Evolutionary conservation across 768 basidiomycete genomes (phyloP).

Genomic region (Russula dissimulans): DNA sequence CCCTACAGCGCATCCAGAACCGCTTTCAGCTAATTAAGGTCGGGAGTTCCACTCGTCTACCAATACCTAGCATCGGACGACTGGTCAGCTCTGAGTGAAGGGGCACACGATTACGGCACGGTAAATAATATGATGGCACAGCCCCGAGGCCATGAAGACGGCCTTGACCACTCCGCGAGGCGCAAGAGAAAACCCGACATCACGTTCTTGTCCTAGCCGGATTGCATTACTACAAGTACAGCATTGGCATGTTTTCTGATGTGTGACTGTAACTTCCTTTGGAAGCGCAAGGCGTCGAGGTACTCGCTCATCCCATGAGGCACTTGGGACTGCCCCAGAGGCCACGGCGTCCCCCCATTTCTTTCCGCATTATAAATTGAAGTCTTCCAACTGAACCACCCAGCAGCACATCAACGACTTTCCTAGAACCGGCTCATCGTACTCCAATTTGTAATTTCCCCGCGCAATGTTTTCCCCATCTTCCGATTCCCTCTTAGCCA

Average conservation of each 20-base stretch:
- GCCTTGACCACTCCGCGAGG: conserved; percentile 2
- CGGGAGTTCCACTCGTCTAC: not conserved
- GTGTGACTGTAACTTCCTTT: not conserved
- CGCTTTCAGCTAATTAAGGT: too few relatives aligned
- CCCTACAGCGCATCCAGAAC: too few relatives aligned
- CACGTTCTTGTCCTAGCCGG: not conserved
- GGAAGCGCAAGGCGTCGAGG: not conserved
- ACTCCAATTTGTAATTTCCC: not conserved
- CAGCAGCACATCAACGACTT: too few relatives aligned
- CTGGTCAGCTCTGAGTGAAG: not conserved
- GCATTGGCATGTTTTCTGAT: not conserved
- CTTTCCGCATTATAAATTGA: not conserved
- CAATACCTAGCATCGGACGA: too few relatives aligned
- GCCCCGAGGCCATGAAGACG: not conserved
- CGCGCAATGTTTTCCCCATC: not conserved
- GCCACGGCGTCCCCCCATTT: not conserved
- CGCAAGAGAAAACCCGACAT: not conserved
- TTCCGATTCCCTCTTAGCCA: not conserved
- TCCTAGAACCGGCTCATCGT: not conserved
- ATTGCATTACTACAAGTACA: not conserved
- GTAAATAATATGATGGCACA: not conserved
- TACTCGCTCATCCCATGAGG: not conserved
- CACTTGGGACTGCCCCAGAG: not conserved
- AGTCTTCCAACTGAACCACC: not conserved
- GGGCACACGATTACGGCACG: not conserved